Evolutionary conservation across 2,329 filamentous ascomycete species (phyloP).

Genomic region (Penicillium sp.): DNA sequence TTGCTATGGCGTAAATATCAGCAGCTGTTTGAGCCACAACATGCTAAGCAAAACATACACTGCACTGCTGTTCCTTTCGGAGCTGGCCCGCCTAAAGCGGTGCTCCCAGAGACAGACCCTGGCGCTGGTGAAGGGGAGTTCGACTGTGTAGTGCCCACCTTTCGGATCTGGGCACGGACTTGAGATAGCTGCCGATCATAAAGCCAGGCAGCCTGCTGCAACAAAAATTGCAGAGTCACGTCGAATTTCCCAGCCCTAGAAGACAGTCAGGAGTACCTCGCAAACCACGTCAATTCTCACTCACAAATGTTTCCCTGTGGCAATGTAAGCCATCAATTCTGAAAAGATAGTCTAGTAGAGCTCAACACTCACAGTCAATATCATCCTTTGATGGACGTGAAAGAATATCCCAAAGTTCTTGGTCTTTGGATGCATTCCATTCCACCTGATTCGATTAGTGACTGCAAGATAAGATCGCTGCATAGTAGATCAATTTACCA

Average conservation of each 20-base stretch:
- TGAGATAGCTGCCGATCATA: conserved; percentile 87
- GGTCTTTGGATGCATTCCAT: conserved; percentile 84
- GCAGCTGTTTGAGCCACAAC: no score
- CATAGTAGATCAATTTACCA: conserved; percentile 51
- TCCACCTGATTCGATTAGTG: conserved; percentile 56
- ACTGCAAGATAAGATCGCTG: conserved; percentile 5
- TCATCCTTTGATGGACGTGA: conserved; percentile 73
- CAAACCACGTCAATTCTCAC: not conserved
- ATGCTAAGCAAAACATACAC: conserved; percentile 22
- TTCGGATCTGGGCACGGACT: conserved; percentile 83
- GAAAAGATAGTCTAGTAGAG: not conserved
- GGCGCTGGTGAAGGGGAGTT: conserved; percentile 40
- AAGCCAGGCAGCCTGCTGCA: conserved; percentile 89
- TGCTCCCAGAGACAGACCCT: conserved; percentile 41
- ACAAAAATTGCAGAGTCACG: conserved; percentile 78
- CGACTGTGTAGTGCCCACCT: conserved; percentile 43
- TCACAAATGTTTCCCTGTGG: conserved; percentile 68
- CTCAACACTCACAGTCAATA: conserved; percentile 65
- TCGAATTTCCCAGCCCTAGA: conserved; percentile 67
- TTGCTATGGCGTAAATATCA: conserved; percentile 21
- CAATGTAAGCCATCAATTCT: conserved; percentile 17
- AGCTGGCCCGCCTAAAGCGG: conserved; percentile 33
- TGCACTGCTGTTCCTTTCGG: conserved; percentile 30
- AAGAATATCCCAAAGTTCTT: conserved; percentile 81
- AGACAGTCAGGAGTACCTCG: conserved; percentile 6